phyloP scores from a whole-genome alignment of 352 stramenopile genomes.

The Globisporangium recalcitrans region DNA sequence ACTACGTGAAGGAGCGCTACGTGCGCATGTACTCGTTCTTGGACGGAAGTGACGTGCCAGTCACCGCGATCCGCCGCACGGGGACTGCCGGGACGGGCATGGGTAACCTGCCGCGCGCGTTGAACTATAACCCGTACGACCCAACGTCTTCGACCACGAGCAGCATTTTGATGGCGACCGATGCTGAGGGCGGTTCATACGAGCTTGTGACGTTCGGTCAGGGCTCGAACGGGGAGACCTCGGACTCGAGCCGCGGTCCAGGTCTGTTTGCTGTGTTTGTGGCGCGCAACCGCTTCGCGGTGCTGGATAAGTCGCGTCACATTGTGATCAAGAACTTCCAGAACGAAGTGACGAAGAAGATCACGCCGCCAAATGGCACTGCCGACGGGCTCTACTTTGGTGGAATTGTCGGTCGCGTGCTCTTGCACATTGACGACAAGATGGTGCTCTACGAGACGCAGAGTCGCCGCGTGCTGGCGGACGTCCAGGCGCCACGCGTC shows the following conservation, averaged over 20 bases:
- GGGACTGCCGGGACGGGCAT: conserved; percentile 77
- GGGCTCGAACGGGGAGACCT: conserved; percentile 67
- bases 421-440: conserved; percentile 96
- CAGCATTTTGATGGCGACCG: conserved; percentile 93
- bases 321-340: conserved; percentile 99
- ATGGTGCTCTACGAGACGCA: conserved; percentile 98
- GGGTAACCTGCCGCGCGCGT: conserved; percentile 90
- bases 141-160: conserved; percentile 78
- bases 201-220: conserved; percentile 95
- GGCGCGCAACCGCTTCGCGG: conserved; percentile 96
- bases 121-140: conserved; percentile 97
- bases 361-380: conserved; percentile 93
- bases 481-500: conserved; percentile 94
- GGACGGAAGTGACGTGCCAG: conserved; percentile 69
- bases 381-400: conserved; percentile 96
- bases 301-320: conserved; percentile 95
- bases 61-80: conserved; percentile 64
- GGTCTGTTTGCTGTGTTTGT: conserved; percentile 97
- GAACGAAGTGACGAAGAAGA: conserved; percentile 98
- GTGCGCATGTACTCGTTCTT: conserved; percentile 95
- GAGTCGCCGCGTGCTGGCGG: conserved; percentile 93
- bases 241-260: conserved; percentile 91
- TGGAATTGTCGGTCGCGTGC: conserved; percentile 94
- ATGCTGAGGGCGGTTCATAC: conserved; percentile 96
- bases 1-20: conserved; percentile 98